Percentiles rank a stretch among this genome's conserved stretches.
phyloP scores from a whole-genome alignment of 352 stramenopile genomes.

The Phytopythium kandeliae region DNA sequence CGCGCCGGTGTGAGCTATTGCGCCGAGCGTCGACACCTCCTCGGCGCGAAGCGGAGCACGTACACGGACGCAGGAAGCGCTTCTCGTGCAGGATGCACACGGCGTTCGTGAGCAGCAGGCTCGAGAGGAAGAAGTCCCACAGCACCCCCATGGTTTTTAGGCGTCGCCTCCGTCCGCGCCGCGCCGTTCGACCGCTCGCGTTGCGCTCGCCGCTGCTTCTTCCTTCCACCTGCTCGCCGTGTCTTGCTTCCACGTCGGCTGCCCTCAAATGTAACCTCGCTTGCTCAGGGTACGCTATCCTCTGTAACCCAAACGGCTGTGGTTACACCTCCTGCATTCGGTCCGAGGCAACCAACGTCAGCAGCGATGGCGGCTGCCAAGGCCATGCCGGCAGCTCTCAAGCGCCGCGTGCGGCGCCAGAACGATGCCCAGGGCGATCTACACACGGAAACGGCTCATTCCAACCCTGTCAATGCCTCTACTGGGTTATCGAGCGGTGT shows the following conservation, averaged over 20 bases:
- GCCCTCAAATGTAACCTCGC: too few species aligned
- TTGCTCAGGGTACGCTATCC: too few species aligned
- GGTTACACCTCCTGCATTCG: too few species aligned
- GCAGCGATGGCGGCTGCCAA: neutral
- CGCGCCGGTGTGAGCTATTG: neutral
- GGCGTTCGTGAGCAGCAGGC: slow-evolving; percentile 79
- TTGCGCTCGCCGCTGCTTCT: too few species aligned
- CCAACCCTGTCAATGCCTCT: slow-evolving; percentile 5
- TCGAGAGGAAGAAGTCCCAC: slow-evolving; percentile 88
- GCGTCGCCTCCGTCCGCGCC: neutral
- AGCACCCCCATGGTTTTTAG: slow-evolving; percentile 58
- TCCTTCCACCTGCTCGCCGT: too few species aligned
- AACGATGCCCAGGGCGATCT: neutral
- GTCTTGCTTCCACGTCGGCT: too few species aligned
- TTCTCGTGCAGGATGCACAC: slow-evolving; percentile 87
- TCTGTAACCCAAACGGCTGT: too few species aligned
- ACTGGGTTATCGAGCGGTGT: slow-evolving; percentile 16
- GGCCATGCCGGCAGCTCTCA: neutral
- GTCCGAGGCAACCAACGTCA: too few species aligned
- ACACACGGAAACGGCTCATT: neutral
- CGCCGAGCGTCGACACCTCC: neutral
- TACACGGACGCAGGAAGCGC: slow-evolving; percentile 81
- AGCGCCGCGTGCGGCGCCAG: neutral
- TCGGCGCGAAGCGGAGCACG: slow-evolving; percentile 8
- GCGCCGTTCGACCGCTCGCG: neutral